Conservation (phyloP, 495 filamentous ascomycete species). For the Podospora didyma region DNA sequence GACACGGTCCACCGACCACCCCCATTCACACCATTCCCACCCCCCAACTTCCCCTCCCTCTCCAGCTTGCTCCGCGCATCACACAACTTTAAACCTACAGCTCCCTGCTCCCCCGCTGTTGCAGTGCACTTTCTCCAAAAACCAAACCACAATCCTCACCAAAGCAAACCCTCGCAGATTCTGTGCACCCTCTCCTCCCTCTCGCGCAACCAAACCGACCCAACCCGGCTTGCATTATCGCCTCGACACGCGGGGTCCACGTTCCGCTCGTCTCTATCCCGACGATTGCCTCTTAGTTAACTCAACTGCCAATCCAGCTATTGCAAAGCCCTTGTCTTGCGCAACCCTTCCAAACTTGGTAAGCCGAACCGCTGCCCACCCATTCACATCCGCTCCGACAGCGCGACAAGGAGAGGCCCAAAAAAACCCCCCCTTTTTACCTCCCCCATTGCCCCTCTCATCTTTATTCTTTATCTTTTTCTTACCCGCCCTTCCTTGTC, state of each 20-base stretch:
- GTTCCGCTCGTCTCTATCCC: background rate
- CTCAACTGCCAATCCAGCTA: too few relatives aligned
- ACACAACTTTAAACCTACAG: constrained; percentile 19
- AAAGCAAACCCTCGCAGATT: background rate
- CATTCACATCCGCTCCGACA: background rate
- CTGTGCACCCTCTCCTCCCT: constrained; percentile 4
- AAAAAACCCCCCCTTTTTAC: background rate
- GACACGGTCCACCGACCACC: background rate
- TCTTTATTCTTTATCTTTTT: constrained; percentile 1
- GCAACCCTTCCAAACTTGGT: too few relatives aligned
- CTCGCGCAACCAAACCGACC: constrained; percentile 1
- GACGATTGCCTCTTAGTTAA: background rate
- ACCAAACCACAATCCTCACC: background rate
- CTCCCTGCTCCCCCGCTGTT: constrained; percentile 10
- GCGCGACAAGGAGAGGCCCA: background rate
- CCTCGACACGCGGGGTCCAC: background rate
- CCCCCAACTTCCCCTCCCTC: constrained; percentile 11
- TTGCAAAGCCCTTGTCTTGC: too few relatives aligned
- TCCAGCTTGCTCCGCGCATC: background rate
- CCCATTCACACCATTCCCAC: background rate
- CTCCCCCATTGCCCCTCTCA: background rate
- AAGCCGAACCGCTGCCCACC: too few relatives aligned
- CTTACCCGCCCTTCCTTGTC: background rate
- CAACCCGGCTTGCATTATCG: constrained; percentile 1
- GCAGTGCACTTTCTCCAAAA: constrained; percentile 10